A percentile compares a stretch with the other conserved stretches of the same genome.
Evolutionary conservation across 2,329 filamentous ascomycete species (phyloP).

Genomic region (Talaromyces amestolkiae): DNA sequence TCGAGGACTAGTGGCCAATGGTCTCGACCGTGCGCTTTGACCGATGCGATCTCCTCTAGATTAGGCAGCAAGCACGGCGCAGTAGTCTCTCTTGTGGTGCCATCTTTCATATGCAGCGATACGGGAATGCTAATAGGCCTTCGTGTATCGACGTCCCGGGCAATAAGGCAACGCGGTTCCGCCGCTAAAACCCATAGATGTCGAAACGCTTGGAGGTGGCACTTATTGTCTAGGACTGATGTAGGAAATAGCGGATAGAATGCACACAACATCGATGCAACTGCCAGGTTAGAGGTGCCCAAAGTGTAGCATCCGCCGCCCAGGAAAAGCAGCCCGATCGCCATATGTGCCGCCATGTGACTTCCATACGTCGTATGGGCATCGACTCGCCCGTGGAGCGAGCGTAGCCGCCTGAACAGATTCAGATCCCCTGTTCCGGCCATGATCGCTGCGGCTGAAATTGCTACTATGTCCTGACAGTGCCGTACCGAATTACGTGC

Average conservation of each 20-base stretch:
- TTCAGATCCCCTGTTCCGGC: slow-evolving; percentile 87
- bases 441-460: slow-evolving; percentile 87
- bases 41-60: slow-evolving; percentile 36
- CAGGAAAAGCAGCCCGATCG: slow-evolving; percentile 85
- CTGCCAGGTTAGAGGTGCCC: slow-evolving; percentile 79
- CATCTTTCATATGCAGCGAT: slow-evolving; percentile 58
- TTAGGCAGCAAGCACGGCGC: slow-evolving; percentile 59
- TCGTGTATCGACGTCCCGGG: slow-evolving; percentile 80
- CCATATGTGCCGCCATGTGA: slow-evolving; percentile 87
- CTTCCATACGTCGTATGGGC: slow-evolving; percentile 85
- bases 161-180: slow-evolving; percentile 82
- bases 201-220: slow-evolving; percentile 91
- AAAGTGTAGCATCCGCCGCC: slow-evolving; percentile 92
- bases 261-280: slow-evolving; percentile 80
- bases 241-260: slow-evolving; percentile 94
- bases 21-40: slow-evolving; percentile 48
- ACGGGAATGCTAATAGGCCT: slow-evolving; percentile 74
- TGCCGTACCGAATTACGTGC: slow-evolving; percentile 80
- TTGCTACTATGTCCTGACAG: slow-evolving; percentile 82
- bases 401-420: slow-evolving; percentile 79
- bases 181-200: slow-evolving; percentile 96
- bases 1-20: slow-evolving; percentile 83
- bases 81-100: slow-evolving; percentile 35
- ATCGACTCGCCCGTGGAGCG: slow-evolving; percentile 83
- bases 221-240: slow-evolving; percentile 86